phyloP scores from a whole-genome alignment of 139 green algal genomes.

The Zygnema circumcarinatum region DNA sequence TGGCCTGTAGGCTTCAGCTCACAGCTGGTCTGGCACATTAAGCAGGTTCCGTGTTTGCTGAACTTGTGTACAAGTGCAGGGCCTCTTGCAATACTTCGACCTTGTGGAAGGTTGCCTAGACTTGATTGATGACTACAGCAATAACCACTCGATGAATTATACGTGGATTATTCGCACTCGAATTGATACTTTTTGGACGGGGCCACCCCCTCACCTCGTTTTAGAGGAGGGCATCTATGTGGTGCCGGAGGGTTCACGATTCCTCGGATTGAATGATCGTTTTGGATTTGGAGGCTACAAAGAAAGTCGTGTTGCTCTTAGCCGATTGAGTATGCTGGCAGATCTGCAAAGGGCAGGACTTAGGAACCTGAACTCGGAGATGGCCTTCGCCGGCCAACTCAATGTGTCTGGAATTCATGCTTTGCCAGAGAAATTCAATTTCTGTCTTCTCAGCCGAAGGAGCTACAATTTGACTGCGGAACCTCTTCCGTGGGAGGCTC shows the following conservation, averaged over 20 bases:
- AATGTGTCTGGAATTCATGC: neutral
- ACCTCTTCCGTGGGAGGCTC: neutral
- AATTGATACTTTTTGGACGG: conserved; percentile 53
- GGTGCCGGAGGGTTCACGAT: conserved; percentile 36
- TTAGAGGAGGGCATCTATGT: conserved; percentile 27
- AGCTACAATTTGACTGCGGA: no score
- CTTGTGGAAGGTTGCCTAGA: conserved; percentile 39
- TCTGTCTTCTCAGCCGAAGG: conserved; percentile 43
- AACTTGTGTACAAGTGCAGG: conserved; percentile 20
- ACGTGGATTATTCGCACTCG: conserved; percentile 49
- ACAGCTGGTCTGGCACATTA: neutral
- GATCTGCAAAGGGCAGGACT: conserved; percentile 7
- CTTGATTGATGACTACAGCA: conserved; percentile 2
- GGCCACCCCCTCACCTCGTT: neutral
- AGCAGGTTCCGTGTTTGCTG: neutral
- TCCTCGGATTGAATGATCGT: conserved; percentile 50
- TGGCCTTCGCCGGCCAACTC: conserved; percentile 31
- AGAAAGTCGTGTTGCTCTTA: conserved; percentile 23
- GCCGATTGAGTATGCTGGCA: conserved; percentile 13
- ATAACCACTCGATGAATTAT: conserved; percentile 16
- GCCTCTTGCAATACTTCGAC: conserved; percentile 52
- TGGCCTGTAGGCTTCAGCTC: neutral
- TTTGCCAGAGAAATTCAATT: conserved; percentile 14
- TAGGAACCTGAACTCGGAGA: conserved; percentile 45
- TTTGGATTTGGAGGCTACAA: conserved; percentile 22